Conservation (phyloP, 129 eudicot genomes). For the Scalesia atractyloides region DNA sequence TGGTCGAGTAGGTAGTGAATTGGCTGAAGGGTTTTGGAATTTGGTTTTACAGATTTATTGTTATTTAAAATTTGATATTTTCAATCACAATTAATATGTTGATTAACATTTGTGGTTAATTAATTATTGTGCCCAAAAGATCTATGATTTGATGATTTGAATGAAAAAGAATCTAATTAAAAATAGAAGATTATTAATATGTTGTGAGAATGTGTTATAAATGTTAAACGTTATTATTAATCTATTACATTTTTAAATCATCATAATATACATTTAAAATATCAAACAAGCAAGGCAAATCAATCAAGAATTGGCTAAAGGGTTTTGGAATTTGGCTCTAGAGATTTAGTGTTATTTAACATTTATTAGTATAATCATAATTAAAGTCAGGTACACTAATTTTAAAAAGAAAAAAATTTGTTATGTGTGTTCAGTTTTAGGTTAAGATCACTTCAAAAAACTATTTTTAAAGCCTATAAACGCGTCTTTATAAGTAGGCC, state of each 20-base stretch:
- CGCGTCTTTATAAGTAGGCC: too few relatives aligned
- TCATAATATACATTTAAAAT: too few relatives aligned
- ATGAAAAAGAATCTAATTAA: neutral
- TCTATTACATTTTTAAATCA: too few relatives aligned
- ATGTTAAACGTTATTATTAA: too few relatives aligned
- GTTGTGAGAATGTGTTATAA: too few relatives aligned
- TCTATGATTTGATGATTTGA: neutral
- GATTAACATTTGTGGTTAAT: neutral
- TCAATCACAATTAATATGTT: neutral
- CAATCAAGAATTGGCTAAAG: constrained; percentile 7
- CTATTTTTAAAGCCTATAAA: too few relatives aligned
- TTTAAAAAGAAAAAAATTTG: too few relatives aligned
- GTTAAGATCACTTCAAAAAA: too few relatives aligned
- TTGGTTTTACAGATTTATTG: constrained; percentile 3
- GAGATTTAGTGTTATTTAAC: constrained; percentile 5
- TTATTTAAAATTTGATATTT: neutral
- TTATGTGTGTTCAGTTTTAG: too few relatives aligned
- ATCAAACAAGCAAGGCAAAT: too few relatives aligned
- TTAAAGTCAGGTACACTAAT: neutral
- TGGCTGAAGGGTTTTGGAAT: constrained; percentile 27
- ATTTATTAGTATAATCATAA: neutral
- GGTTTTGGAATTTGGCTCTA: constrained; percentile 18
- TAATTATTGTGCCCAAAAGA: constrained; percentile 1
- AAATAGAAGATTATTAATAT: neutral
- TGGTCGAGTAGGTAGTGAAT: constrained; percentile 15